These are phyloP conservation scores for Ophidiomyces ophidiicola DNA, from an alignment of 2,329 filamentous ascomycete species.

Conservation along the genomic window DNA sequence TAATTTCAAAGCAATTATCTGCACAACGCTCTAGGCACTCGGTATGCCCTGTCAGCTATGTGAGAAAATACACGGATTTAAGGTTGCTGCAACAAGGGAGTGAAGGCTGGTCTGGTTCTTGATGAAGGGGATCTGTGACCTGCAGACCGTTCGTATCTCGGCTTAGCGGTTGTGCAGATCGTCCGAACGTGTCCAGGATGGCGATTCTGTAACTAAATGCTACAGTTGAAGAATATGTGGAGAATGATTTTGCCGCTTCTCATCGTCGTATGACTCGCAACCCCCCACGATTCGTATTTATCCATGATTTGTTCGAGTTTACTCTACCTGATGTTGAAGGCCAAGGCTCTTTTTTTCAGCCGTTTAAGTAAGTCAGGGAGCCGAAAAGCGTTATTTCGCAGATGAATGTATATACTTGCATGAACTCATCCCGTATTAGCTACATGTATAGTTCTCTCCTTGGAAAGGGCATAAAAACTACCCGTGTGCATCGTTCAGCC, in stretches of 20 bases:
- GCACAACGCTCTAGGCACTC: not conserved
- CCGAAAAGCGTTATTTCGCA: too few species aligned
- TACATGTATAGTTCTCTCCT: too few species aligned
- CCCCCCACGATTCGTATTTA: slow-evolving; percentile 1
- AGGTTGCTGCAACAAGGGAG: not conserved
- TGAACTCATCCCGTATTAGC: too few species aligned
- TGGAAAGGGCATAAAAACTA: too few species aligned
- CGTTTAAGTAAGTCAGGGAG: too few species aligned
- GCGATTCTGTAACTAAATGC: too few species aligned
- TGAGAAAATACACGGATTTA: not conserved
- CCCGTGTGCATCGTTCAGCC: too few species aligned
- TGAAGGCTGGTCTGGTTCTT: not conserved
- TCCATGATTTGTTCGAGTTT: not conserved
- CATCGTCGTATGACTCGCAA: not conserved
- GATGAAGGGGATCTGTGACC: not conserved
- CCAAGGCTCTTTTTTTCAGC: too few species aligned
- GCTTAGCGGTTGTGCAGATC: not conserved
- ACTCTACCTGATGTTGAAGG: not conserved
- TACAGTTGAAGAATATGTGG: not conserved
- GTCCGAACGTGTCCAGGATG: too few species aligned
- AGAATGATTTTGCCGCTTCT: not conserved
- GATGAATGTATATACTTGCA: too few species aligned
- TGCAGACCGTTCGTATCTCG: not conserved
- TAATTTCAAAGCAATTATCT: not conserved
- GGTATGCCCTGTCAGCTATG: not conserved